Evolutionary conservation across 352 stramenopile genomes (phyloP), one percentile per base, ranked within the genome.

Genomic region (Globisporangium solare): DNA sequence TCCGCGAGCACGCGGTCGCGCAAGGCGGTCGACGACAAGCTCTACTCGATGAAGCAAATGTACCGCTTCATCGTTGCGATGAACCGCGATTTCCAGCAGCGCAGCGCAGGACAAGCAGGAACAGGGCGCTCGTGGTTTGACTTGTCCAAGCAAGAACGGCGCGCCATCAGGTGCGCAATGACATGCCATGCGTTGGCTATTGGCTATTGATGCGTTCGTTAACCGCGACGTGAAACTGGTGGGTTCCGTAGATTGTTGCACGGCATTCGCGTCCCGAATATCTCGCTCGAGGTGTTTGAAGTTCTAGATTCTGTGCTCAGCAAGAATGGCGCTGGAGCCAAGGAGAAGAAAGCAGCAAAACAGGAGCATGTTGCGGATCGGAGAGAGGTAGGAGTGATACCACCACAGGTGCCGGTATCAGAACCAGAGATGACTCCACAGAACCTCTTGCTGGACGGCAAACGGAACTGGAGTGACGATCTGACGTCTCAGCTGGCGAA

Each of bases 31-130:
- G 78, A 88, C 42, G 73, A 85, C 66, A 86, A 86, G 51, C 59
- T 88, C 13, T 86, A 85, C 63, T 69, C 71, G 17, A 71, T 81
- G 67, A 86, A 83, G 63, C 78, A 85, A 42, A 86, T 88, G 78
- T 83, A 88, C 59, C 73, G 82, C 31, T 88, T 88, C 56, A 83
- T 88, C 47, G 40, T 77, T 17, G 71, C 82, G 54, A 72, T 83
- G 49, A 86, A 81, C 51, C 61, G 69, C 48, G 73, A 71, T 41
- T 71, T 84, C 47, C 63, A 67, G 54, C 67, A 73, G 1, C 39
- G 39, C 1, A 43, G 17, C 10, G 52, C 42, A 11, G 22, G 27
- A 56, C 58, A 1, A 49, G 53, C 8, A 46, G 60, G 47, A 63
- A 61, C 20, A 54, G 47, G 21, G 60, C 64, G n/a, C 73, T 73